Base-by-base conservation (phyloP, 306 rosid genomes). In the Cucumis sativus region DNA sequence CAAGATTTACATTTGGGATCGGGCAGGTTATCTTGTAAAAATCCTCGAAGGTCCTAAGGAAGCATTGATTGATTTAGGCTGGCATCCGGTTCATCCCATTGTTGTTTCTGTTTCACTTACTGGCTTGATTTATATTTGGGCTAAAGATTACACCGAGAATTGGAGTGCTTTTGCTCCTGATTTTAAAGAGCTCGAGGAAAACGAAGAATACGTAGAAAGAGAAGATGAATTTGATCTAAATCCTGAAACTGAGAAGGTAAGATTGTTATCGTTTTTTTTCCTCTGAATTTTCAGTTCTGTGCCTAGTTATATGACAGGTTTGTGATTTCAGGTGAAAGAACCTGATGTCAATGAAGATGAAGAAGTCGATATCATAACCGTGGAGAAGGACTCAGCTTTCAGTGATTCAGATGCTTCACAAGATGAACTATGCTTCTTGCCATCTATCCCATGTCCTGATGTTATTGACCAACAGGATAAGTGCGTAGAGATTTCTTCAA, bases 91-190 rank as follows among this genome's bases (percentile, higher is more conserved):
- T 81, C 93, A 84, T 77, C 99, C 99, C 12, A 87, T 96, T 79
- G 90, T 96, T 40, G 98, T 87, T 79, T 96, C 98, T 68, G 99
- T 96, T 85, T 96, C 99, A 8, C 59, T 90, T 87, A 84, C 91
- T 63, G 98, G 99, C 74, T 70, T 89, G 79, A 88, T 89, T 84
- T 95, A 90, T 82, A 92, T 95, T 25, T 95, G 99, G 97, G 99
- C 99, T 33, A 95, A 95, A 87, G 99, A 95, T 84, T 92, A 92
- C 77, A 95, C 97, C 20, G 99, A 95, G 89, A 92, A 91, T 77
- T 92, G 97, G 99, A 95, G 99, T 88, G 97, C 99, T 69, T 95
- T 95, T 89, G 99, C 99, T 79, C 99, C 97, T 64, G 99, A 95
- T 82, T 95, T 95, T 82, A 95, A 95, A 82, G 99, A 95, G 89